phyloP scores from a whole-genome alignment of 257 asterid species.

The Nicotiana undulata region DNA sequence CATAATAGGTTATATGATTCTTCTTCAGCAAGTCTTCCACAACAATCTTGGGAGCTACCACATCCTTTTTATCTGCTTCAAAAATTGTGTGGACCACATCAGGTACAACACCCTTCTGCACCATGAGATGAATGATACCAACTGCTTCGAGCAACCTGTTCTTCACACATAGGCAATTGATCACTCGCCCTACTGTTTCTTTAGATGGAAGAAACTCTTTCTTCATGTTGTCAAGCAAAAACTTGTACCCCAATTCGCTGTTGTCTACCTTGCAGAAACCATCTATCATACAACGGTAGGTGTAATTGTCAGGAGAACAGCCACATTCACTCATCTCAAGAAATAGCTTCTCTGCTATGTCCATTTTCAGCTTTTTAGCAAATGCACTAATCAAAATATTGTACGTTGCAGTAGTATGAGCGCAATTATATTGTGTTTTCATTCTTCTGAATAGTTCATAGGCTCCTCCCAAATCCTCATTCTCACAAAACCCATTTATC shows the following conservation, averaged over 20 bases:
- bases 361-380: slow-evolving; percentile 53
- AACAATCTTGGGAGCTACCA: slow-evolving; percentile 85
- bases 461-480: slow-evolving; percentile 62
- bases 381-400: slow-evolving; percentile 66
- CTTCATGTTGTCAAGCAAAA: slow-evolving; percentile 43
- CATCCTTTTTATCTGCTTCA: slow-evolving; percentile 59
- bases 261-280: slow-evolving; percentile 78
- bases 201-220: slow-evolving; percentile 55
- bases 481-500: slow-evolving; percentile 67
- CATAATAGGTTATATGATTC: slow-evolving; percentile 55
- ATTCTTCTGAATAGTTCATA: slow-evolving; percentile 47
- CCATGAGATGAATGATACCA: slow-evolving; percentile 61
- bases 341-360: slow-evolving; percentile 46
- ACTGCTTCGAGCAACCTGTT: slow-evolving; percentile 63
- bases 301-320: slow-evolving; percentile 53
- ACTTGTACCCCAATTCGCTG: slow-evolving; percentile 43
- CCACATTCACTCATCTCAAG: slow-evolving; percentile 45
- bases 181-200: slow-evolving; percentile 62
- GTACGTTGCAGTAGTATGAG: slow-evolving; percentile 56
- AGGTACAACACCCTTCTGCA: slow-evolving; percentile 65
- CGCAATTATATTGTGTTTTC: slow-evolving; percentile 40
- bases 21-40: slow-evolving; percentile 74
- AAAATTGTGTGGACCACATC: slow-evolving; percentile 59
- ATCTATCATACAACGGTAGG: slow-evolving; percentile 68
- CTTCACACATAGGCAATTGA: slow-evolving; percentile 66